phyloP scores from a whole-genome alignment of 139 green algal species.

The Monoraphidium neglectum region DNA sequence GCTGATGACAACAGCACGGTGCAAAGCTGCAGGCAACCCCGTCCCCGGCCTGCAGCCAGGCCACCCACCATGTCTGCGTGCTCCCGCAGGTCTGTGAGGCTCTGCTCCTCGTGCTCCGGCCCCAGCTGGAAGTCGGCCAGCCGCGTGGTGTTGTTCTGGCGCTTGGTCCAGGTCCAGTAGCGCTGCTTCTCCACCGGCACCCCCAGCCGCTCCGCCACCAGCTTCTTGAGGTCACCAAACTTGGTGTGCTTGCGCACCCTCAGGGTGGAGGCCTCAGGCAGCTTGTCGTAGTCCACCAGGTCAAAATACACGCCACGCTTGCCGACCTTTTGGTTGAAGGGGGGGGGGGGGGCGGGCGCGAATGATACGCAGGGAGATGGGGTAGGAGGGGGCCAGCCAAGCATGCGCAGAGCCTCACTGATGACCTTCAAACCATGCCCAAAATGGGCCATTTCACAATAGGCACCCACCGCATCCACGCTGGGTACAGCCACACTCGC shows the following conservation, averaged over 20 bases:
- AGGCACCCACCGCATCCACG: no score
- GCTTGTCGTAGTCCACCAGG: slow-evolving; percentile 87
- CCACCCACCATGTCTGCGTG: slow-evolving; percentile 32
- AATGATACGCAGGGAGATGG: no score
- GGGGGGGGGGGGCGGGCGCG: no score
- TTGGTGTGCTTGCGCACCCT: slow-evolving; percentile 77
- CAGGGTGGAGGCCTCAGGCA: slow-evolving; percentile 63
- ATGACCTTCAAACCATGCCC: no score
- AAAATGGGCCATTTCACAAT: no score
- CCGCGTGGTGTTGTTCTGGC: slow-evolving; percentile 84
- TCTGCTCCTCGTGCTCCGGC: slow-evolving; percentile 43
- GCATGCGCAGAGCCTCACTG: no score
- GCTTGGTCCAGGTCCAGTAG: slow-evolving; percentile 86
- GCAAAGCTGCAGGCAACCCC: no score
- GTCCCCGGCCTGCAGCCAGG: no score
- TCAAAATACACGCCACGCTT: slow-evolving; percentile 83
- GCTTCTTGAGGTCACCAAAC: slow-evolving; percentile 79
- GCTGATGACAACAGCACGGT: no score
- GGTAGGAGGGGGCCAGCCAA: no score
- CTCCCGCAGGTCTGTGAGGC: slow-evolving; percentile 56
- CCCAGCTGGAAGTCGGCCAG: slow-evolving; percentile 53
- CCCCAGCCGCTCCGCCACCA: slow-evolving; percentile 66
- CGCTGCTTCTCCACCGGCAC: slow-evolving; percentile 81
- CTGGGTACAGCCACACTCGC: no score
- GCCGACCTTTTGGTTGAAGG: no score